Evolutionary conservation across 352 stramenopile genomes (phyloP).

Genomic region (Phytophthora agathidicida): DNA sequence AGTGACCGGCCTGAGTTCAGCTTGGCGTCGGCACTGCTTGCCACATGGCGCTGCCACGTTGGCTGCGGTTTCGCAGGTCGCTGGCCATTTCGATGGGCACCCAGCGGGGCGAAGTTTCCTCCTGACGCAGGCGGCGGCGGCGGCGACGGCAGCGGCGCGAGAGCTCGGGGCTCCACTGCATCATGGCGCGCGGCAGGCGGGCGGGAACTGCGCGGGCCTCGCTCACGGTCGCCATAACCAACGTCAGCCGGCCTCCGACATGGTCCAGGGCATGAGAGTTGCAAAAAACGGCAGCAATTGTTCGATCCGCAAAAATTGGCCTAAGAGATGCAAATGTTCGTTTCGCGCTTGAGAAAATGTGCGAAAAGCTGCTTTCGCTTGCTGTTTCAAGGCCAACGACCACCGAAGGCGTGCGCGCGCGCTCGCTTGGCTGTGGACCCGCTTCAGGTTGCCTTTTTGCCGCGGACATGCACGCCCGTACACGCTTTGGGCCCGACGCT

Average conservation of each 20-base stretch:
- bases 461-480: too few species aligned
- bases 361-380: neutral
- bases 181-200: conserved; percentile 3
- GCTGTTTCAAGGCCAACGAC: neutral
- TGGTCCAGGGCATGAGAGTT: too few species aligned
- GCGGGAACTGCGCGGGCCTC: conserved; percentile 2
- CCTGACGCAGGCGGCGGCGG: neutral
- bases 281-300: neutral
- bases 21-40: neutral
- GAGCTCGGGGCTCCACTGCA: neutral
- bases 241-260: too few species aligned
- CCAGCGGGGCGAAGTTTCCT: neutral
- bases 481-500: conserved; percentile 19
- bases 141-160: neutral
- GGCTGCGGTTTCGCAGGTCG: conserved; percentile 3
- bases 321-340: too few species aligned
- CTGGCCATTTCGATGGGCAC: conserved; percentile 15
- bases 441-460: conserved; percentile 8
- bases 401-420: too few species aligned
- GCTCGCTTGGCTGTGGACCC: too few species aligned
- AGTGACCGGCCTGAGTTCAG: conserved; percentile 20
- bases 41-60: conserved; percentile 28
- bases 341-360: neutral
- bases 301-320: conserved; percentile 4
- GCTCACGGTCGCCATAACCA: conserved; percentile 4